Evolutionary conservation across 2,329 filamentous ascomycete species (phyloP).

Genomic region (Fusarium tupiense): DNA sequence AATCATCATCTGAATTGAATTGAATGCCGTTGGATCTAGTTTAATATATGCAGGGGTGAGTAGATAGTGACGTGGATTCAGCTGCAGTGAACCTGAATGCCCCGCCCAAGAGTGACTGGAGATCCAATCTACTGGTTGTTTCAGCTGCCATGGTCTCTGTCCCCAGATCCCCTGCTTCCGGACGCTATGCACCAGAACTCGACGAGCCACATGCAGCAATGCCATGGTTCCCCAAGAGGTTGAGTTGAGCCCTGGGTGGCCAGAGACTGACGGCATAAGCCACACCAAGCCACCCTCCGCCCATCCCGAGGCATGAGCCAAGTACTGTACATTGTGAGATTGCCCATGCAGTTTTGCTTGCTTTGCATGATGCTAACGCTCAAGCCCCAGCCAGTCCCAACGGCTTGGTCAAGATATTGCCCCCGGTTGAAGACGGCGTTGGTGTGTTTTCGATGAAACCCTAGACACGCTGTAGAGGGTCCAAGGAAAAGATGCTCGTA

Average conservation of each 20-base stretch:
- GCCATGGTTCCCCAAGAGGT: slow-evolving; percentile 7
- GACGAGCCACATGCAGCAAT: slow-evolving; percentile 39
- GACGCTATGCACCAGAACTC: slow-evolving; percentile 26
- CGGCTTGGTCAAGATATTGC: slow-evolving; percentile 25
- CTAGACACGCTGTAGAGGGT: neutral
- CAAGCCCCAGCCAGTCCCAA: slow-evolving; percentile 19
- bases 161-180: slow-evolving; percentile 33
- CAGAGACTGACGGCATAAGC: slow-evolving; percentile 13
- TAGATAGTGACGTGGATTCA: slow-evolving; percentile 34
- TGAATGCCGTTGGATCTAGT: slow-evolving; percentile 5
- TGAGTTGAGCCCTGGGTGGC: neutral
- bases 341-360: slow-evolving; percentile 12
- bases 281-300: slow-evolving; percentile 28
- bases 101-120: slow-evolving; percentile 21
- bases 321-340: slow-evolving; percentile 24
- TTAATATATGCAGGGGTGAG: slow-evolving; percentile 9
- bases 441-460: slow-evolving; percentile 29
- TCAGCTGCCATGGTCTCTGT: slow-evolving; percentile 31
- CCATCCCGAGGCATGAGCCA: slow-evolving; percentile 22
- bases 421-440: slow-evolving; percentile 20
- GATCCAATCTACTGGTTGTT: slow-evolving; percentile 37
- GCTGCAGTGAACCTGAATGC: slow-evolving; percentile 25
- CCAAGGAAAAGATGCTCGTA: neutral
- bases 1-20: slow-evolving; percentile 5
- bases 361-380: slow-evolving; percentile 6